Evolutionary conservation across 768 basidiomycete species (phyloP), one percentile per base, ranked within the genome.

Genomic region (Russula dissimulans): DNA sequence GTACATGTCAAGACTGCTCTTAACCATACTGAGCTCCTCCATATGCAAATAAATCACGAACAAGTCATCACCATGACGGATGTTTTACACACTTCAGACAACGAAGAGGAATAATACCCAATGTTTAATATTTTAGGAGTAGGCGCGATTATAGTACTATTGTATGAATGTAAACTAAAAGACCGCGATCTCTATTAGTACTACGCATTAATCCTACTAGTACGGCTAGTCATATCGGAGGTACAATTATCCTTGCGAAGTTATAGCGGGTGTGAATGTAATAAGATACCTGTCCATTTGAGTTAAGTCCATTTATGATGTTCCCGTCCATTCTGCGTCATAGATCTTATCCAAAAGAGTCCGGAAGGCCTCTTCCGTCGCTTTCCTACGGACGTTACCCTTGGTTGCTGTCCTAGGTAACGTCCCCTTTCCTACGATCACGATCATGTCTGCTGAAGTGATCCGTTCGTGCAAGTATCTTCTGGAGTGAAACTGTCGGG

Each of bases 381-480:
- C 87, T 65, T 78, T 81, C 47, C 89, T 80, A 52, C 89, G 83
- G 64, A 91, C 85, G 67, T 90, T 91, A 32, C 89, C 88, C 74
- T 91, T 91, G 12, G 89, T 89, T 18, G 82, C 83, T 0, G 89
- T 91, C 64, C 89, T 77, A 42, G 89, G 89, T 45, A 91, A 78
- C 1, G 85, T 80, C n/a, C 79, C 78, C 45, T 75, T 74, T 31
- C 81, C 76, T 17, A 89, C 87, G 45, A 90, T 73, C 61, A 90
- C 72, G 59, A 91, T 79, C 78, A 87, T 80, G 51, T 84, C 78
- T 4, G 80, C 65, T 7, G 77, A 80, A 5, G 77, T 79, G 73
- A 91, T 85, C 42, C 87, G 85, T 70, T 91, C 89, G 71, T 91
- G 89, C 53, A 88, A 73, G 70, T 91, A 91, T 57, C 87, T 79